Evolutionary conservation across 2,329 filamentous ascomycete genomes (phyloP), one percentile per base, ranked within the genome.

Genomic region (Ceratocystiopsis minuta): DNA sequence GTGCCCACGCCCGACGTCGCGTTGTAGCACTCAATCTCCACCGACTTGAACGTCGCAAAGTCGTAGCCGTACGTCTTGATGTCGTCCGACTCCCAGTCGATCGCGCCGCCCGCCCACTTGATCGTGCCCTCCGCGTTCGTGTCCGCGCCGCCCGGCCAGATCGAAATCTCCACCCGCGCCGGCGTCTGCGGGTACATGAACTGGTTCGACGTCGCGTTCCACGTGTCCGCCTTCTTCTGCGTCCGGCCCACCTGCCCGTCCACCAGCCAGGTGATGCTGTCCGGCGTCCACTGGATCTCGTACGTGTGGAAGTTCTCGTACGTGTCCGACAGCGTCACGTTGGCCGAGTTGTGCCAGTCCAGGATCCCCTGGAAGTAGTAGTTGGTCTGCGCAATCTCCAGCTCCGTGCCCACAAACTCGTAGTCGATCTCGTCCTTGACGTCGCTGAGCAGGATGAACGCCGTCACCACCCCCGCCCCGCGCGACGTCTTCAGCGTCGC

Each of bases 401-500:
- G 66, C 54, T 95, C 83, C 37, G 72, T 72, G 50, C 90, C 90
- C 42, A 98, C 72, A 58, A 81, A 96, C 60, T 98, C 90, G 57
- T 85, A 96, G 64, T 98, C 90, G 54, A 98, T 94, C 62, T 98
- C 90, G 55, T 98, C 90, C 69, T 95, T 93, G 55, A 92, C 81
- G 54, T 96, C 88, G 33, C 82, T 87, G 60, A 95, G 75, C 55
- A 96, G 67, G 58, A 98, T 98, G 57, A 98, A 98, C 28, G 86
- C 88, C 2, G 86, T 92, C n/a, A 98, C 81, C 17, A 98, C 90
- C 68, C 90, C 90, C 37, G 68, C 64, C 44, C 86, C 87, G 54
- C 82, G 78, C 49, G 79, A 80, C 0, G 86, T 88, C 68, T 85
- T 90, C 59, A 96, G 67, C 43, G 66, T 81, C 42, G 84, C 85